Evolutionary conservation across 2,329 filamentous ascomycete species (phyloP), one percentile per base, ranked within the genome.

Genomic region (Sclerotinia sclerotiorum): DNA sequence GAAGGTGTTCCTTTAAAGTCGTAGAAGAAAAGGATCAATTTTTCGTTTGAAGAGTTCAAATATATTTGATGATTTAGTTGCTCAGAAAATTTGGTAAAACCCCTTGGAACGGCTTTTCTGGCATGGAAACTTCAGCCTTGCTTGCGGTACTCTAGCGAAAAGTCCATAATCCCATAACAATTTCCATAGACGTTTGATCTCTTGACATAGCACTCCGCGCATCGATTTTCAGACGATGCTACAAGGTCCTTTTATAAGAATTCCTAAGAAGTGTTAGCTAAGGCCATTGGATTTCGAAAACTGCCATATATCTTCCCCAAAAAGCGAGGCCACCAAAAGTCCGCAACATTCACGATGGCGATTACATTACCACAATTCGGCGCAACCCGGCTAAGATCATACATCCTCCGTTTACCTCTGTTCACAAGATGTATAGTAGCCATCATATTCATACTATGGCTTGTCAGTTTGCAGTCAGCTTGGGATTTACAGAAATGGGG

Each of bases 371-470:
- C 77, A n/a, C 73, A 76, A 68, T 89, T 96, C 80, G 94, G 89
- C 80, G 87, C 90, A 44, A 79, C 85, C 70, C 88, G 92, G 73
- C 84, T 93, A 74, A 90, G 92, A 72, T 92, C 91, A 11, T 97
- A 97, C 78, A 76, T 97, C 72, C 83, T 92, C 70, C 89, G 93
- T 61, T 84, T 98, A n/a, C 94, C 95, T 48, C 83, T 98, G 1
- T 93, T 95, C 78, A 97, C 95, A 35, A 88, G 94, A 63, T 79
- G 85, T 24, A 85, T 93, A 19, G 78, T 93, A 27, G 76, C 88
- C 5, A 80, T 89, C 56, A 91, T 97, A 68, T 76, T 90, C 44
- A 81, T 83, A 17, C 84, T 92, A 71, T 96, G 90, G 87, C 74
- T 92, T 48, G 82, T 89, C 8, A 85, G 89, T 56, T 78, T 94